A percentile compares a stretch with the other conserved stretches of the same genome.
Evolutionary conservation across 2,329 filamentous ascomycete genomes (phyloP).

Genomic region (Sarocladium oryzae): DNA sequence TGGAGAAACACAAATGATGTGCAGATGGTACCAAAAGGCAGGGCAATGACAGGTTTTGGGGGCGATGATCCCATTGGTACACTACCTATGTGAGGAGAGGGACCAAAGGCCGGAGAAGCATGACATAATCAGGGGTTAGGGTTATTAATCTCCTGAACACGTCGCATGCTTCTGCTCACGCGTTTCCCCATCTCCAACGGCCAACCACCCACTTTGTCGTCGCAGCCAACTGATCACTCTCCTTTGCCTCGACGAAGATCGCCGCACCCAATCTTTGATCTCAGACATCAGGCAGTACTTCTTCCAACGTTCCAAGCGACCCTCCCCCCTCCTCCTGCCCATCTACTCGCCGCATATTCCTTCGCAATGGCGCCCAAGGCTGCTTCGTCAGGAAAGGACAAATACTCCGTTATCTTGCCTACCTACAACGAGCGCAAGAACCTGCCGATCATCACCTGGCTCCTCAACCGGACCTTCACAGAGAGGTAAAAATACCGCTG

Average conservation of each 20-base stretch:
- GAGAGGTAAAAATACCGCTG: slow-evolving; percentile 63
- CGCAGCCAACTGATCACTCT: slow-evolving; percentile 6
- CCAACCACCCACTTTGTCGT: not conserved
- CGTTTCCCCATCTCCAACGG: not conserved
- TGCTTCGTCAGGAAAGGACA: slow-evolving; percentile 39
- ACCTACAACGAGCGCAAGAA: slow-evolving; percentile 99
- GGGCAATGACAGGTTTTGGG: no score
- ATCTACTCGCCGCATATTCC: not conserved
- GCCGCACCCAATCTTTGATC: no score
- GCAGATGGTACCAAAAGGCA: no score
- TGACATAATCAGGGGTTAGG: no score
- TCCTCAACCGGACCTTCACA: slow-evolving; percentile 87
- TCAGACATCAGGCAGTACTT: no score
- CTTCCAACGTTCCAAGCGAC: not conserved
- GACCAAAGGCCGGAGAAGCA: no score
- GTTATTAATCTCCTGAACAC: not conserved
- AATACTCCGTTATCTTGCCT: slow-evolving; percentile 95
- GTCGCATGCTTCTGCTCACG: slow-evolving; percentile 2
- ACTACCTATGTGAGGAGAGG: no score
- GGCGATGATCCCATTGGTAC: no score
- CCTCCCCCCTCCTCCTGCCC: not conserved
- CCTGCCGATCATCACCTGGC: slow-evolving; percentile 90
- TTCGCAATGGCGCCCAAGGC: slow-evolving; percentile 42
- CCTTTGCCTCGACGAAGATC: slow-evolving; percentile 1
- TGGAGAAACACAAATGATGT: no score